Conservation (phyloP, 345 rosid species). For the Populus ilicifolia region DNA sequence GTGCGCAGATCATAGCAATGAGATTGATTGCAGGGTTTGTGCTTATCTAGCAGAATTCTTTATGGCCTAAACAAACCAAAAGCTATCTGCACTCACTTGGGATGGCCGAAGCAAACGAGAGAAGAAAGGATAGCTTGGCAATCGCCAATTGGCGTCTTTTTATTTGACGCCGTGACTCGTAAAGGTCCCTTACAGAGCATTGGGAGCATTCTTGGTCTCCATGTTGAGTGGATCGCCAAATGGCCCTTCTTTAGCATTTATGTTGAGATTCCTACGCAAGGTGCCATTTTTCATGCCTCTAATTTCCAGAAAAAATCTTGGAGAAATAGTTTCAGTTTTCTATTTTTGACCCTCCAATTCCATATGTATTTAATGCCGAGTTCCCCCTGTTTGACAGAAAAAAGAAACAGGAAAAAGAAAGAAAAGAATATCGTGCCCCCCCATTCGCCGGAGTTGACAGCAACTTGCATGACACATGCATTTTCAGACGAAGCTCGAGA, state of each 20-base stretch:
- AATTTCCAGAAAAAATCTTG: neutral
- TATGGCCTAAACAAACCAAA: neutral
- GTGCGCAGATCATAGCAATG: neutral
- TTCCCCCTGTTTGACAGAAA: neutral
- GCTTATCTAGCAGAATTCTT: neutral
- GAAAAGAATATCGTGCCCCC: neutral
- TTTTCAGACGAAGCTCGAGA: neutral
- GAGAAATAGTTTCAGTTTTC: neutral
- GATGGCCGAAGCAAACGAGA: neutral
- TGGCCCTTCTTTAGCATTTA: neutral
- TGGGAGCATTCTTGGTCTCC: neutral
- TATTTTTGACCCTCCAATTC: neutral
- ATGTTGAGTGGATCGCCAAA: neutral
- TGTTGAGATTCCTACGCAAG: neutral
- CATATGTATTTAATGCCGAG: neutral
- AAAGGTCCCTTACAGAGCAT: neutral
- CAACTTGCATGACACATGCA: neutral
- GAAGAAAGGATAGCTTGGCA: neutral
- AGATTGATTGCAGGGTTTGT: neutral
- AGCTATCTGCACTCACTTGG: neutral
- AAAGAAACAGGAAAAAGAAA: neutral
- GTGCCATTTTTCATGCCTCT: neutral
- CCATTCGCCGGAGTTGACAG: constrained; percentile 19
- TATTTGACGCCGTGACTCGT: neutral
- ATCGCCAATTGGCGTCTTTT: neutral